Evolutionary conservation across 148 eudicot species (phyloP).

Genomic region (Persicaria maculosa): DNA sequence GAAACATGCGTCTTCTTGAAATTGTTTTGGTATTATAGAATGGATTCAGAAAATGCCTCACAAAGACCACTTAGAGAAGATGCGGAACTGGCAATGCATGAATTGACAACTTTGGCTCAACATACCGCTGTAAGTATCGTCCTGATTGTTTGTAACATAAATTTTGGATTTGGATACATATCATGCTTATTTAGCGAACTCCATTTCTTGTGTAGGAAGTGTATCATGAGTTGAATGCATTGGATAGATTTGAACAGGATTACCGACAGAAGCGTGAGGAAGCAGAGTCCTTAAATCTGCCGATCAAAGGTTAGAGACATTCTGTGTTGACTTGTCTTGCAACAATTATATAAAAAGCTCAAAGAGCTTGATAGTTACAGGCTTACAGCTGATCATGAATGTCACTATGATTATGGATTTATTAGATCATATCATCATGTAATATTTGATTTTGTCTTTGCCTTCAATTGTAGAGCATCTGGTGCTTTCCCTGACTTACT

Average conservation of each 20-base stretch:
- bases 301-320: not conserved
- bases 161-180: no score
- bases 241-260: conserved; percentile 48
- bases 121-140: conserved; percentile 69
- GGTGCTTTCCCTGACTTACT: not conserved
- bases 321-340: not conserved
- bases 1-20: not conserved
- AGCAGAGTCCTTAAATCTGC: conserved; percentile 41
- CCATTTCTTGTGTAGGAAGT: conserved; percentile 35
- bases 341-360: not conserved
- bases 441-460: not conserved
- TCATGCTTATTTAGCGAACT: no score
- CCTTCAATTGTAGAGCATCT: not conserved
- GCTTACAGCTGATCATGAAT: no score
- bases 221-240: conserved; percentile 41
- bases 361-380: not conserved
- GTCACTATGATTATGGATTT: no score
- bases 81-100: conserved; percentile 62
- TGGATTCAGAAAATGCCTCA: conserved; percentile 48
- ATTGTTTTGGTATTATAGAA: conserved; percentile 25
- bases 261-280: conserved; percentile 34
- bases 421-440: not conserved
- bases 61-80: conserved; percentile 47
- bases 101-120: conserved; percentile 63
- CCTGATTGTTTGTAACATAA: no score